Conservation (phyloP, 2,329 filamentous ascomycete genomes). For the Paecilomyces niveus region DNA sequence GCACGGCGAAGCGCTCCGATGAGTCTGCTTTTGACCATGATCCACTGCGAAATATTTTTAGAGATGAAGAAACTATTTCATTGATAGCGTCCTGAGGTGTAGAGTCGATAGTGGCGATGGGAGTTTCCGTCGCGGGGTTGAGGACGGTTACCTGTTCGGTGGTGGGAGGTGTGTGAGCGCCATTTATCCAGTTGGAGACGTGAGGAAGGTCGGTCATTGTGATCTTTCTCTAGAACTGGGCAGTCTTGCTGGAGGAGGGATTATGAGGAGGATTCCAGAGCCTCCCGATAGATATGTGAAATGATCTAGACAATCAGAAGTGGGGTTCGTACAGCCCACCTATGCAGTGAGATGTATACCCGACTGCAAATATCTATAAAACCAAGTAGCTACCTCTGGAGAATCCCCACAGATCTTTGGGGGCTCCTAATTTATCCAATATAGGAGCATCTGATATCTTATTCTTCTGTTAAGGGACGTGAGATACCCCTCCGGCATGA, state of each 20-base stretch:
- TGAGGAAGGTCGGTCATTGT: conserved; percentile 12
- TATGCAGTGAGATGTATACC: no score
- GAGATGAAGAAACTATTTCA: conserved; percentile 38
- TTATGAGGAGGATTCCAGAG: no score
- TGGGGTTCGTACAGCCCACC: not conserved
- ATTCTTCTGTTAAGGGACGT: no score
- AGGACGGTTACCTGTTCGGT: conserved; percentile 14
- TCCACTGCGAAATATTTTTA: conserved; percentile 41
- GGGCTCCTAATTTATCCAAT: no score
- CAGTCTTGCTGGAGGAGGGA: no score
- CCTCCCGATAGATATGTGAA: not conserved
- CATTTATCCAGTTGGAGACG: conserved; percentile 25
- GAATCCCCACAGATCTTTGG: no score
- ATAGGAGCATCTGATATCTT: no score
- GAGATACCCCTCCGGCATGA: not conserved
- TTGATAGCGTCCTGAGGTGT: conserved; percentile 47
- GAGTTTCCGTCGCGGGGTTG: conserved; percentile 23
- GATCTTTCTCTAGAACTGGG: not conserved
- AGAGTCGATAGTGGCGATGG: conserved; percentile 44
- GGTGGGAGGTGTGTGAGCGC: conserved; percentile 11
- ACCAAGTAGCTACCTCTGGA: no score
- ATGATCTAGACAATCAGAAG: not conserved
- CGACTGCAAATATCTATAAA: no score
- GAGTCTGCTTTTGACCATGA: conserved; percentile 52
- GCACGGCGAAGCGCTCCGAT: conserved; percentile 53